Evolutionary conservation across 768 basidiomycete species (phyloP).

Genomic region (Pisolithus orientalis): DNA sequence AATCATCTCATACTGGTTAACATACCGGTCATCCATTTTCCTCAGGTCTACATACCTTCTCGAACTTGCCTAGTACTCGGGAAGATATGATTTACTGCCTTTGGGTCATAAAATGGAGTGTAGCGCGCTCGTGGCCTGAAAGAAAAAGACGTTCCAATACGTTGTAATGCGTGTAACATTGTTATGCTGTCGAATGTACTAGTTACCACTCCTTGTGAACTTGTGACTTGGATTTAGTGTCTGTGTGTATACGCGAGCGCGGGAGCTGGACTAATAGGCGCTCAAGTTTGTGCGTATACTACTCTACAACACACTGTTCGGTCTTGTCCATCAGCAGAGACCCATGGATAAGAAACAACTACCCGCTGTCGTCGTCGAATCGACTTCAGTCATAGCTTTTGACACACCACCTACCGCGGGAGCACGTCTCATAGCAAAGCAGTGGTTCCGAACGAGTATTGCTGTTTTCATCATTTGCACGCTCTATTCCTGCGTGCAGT

Average conservation of each 20-base stretch:
- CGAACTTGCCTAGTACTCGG: constrained; percentile 27
- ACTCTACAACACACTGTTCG: neutral
- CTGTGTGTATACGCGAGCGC: no score
- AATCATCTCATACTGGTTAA: neutral
- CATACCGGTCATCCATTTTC: neutral
- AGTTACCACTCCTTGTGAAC: no score
- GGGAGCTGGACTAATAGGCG: no score
- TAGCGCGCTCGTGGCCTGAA: no score
- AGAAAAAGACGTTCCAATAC: no score
- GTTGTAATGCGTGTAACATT: no score
- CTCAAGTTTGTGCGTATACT: neutral
- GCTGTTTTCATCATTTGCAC: constrained; percentile 4
- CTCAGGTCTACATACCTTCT: constrained; percentile 27
- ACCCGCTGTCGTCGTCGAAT: neutral
- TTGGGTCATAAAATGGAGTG: no score
- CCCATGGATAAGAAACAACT: constrained; percentile 17
- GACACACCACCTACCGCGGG: constrained; percentile 18
- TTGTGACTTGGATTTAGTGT: no score
- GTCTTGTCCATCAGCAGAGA: neutral
- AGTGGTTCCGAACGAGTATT: constrained; percentile 9
- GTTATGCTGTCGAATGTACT: no score
- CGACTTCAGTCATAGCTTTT: neutral
- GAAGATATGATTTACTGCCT: constrained; percentile 1
- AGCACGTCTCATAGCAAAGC: constrained; percentile 5
- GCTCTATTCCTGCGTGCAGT: constrained; percentile 13